Evolutionary conservation across 2,329 filamentous ascomycete genomes (phyloP).

Genomic region (Calonectria leucothoes): DNA sequence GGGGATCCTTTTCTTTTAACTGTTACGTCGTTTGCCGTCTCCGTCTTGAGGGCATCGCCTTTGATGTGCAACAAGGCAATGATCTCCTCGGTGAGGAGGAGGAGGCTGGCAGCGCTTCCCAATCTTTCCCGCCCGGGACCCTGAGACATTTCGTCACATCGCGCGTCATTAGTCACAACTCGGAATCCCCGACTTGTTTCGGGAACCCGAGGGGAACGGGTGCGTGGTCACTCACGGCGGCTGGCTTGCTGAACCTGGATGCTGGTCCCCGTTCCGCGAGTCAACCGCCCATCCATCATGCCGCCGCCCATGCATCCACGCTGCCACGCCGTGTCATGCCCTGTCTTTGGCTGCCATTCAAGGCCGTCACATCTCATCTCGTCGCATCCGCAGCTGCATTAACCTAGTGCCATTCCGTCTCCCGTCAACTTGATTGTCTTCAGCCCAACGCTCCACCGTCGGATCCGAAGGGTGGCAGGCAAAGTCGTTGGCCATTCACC

Average conservation of each 20-base stretch:
- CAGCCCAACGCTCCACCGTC: not conserved
- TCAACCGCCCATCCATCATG: slow-evolving; percentile 24
- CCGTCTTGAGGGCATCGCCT: slow-evolving; percentile 4
- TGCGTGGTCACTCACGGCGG: slow-evolving; percentile 1
- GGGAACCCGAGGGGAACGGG: slow-evolving; percentile 24
- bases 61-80: slow-evolving; percentile 14
- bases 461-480: slow-evolving; percentile 16
- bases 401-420: slow-evolving; percentile 27
- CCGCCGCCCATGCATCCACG: not conserved
- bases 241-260: slow-evolving; percentile 11
- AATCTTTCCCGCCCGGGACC: not conserved
- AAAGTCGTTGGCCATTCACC: not conserved
- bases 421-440: slow-evolving; percentile 13
- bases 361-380: slow-evolving; percentile 19
- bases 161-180: slow-evolving; percentile 23
- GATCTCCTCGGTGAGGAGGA: slow-evolving; percentile 7
- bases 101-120: not conserved
- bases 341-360: not conserved
- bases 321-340: slow-evolving; percentile 9
- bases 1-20: slow-evolving; percentile 30
- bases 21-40: slow-evolving; percentile 22
- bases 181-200: slow-evolving; percentile 33
- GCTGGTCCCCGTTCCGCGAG: slow-evolving; percentile 8
- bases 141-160: slow-evolving; percentile 10
- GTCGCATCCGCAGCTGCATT: slow-evolving; percentile 26